These are phyloP conservation scores for Colletotrichum sp. DNA, from an alignment of 2,329 filamentous ascomycete species.

Conservation along the genomic window DNA sequence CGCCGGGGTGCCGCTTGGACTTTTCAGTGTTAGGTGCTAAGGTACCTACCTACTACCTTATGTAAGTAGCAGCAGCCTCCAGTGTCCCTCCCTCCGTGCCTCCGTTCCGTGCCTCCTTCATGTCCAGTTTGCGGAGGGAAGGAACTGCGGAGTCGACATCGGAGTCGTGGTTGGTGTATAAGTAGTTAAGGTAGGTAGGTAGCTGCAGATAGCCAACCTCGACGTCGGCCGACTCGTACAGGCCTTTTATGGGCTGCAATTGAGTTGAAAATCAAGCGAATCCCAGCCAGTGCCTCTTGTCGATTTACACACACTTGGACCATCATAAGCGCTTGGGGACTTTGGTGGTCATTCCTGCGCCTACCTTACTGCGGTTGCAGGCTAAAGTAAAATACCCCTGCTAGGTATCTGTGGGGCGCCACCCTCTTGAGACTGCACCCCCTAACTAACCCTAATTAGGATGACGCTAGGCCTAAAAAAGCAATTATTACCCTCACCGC, in stretches of 20 bases:
- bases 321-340: background rate
- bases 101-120: background rate
- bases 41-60: too few relatives aligned
- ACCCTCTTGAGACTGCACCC: too few relatives aligned
- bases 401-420: too few relatives aligned
- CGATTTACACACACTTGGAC: background rate
- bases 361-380: background rate
- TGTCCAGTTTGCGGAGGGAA: background rate
- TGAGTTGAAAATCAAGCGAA: background rate
- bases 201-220: background rate
- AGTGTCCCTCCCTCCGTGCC: background rate
- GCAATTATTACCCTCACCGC: too few relatives aligned
- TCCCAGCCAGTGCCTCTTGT: background rate
- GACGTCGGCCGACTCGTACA: background rate
- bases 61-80: background rate
- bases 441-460: too few relatives aligned
- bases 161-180: background rate
- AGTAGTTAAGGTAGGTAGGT: background rate
- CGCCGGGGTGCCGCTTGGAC: background rate
- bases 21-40: too few relatives aligned
- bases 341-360: background rate
- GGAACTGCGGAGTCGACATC: constrained; percentile 1
- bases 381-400: too few relatives aligned
- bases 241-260: background rate
- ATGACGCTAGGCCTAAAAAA: too few relatives aligned